Base-by-base conservation (phyloP, 1,284 basidiomycete genomes). In the Irpex sp. region DNA sequence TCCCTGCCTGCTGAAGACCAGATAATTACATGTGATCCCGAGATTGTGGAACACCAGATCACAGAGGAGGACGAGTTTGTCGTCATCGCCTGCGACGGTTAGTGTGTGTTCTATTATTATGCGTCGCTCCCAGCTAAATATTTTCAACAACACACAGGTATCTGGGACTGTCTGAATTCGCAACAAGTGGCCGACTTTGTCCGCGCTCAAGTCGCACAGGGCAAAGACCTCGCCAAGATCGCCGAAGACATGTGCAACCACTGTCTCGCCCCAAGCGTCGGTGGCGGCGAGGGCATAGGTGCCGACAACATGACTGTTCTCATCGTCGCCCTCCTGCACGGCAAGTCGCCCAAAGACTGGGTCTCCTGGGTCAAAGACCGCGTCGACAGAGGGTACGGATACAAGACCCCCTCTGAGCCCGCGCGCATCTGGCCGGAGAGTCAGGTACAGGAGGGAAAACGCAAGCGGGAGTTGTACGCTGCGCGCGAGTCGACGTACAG, bases 231-330 rank as follows among this genome's bases (percentile, higher is more conserved):
- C 11, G 71, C 78, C 31, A 89, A 94, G 72, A 94, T 98, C 66
- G 89, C 90, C 71, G 95, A 98, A 75, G 85, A 89, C 69, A 87
- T 98, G 70, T 97, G 97, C 78, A 92, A 95, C 67, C 89, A 92
- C 68, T 99, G 97, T 74, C 83, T 98, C 55, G 96, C 97, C 9
- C 95, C 96, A 0, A 94, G 98, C 74, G 93, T 94, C 1, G 92
- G 93, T 55, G 92, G 93, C 49, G 94, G 94, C 53, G 85, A 86
- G 51, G 97, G 97, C 15, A 93, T 98, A 65, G 97, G 97, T 21
- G 98, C 96, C 74, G 97, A 99, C 80, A 99, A 99, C 80, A 99
- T 99, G 97, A 99, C 97, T 0, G 83, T 97, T 61, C 85, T 98
- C 68, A 85, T 99, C 63, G 86, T 99, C 57, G 97, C 94, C 3